Evolutionary conservation across 2,329 filamentous ascomycete species (phyloP).

Genomic region (Colletotrichum incanum): DNA sequence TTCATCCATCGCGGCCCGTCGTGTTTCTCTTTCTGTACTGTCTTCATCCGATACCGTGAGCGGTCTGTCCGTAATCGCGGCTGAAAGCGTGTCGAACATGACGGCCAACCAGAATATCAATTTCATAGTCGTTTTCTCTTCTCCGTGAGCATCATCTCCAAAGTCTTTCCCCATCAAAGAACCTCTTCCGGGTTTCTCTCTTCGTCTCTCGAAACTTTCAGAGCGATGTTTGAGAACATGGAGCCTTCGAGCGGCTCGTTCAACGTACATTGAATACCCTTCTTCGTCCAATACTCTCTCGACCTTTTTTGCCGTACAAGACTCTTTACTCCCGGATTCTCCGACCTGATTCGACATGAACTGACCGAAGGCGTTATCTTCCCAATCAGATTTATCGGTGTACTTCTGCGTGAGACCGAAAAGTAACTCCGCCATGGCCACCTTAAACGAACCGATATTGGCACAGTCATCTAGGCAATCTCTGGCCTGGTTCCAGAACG

Average conservation of each 20-base stretch:
- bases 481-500: slow-evolving; percentile 58
- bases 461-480: slow-evolving; percentile 54
- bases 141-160: not conserved
- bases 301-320: slow-evolving; percentile 20
- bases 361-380: not conserved
- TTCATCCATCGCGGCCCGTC: slow-evolving; percentile 14
- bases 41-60: slow-evolving; percentile 58
- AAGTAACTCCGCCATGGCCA: slow-evolving; percentile 57
- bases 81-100: slow-evolving; percentile 72
- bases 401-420: slow-evolving; percentile 55
- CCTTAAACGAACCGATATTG: slow-evolving; percentile 55
- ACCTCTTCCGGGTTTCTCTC: rapidly evolving
- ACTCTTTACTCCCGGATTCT: not conserved
- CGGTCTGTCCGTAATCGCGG: slow-evolving; percentile 63
- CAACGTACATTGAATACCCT: slow-evolving; percentile 54
- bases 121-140: slow-evolving; percentile 62
- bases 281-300: slow-evolving; percentile 45
- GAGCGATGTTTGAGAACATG: slow-evolving; percentile 55
- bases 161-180: not conserved
- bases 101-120: slow-evolving; percentile 72
- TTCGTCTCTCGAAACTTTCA: slow-evolving; percentile 43
- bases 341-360: not conserved
- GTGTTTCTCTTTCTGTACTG: slow-evolving; percentile 49
- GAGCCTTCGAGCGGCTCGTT: slow-evolving; percentile 57
- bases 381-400: slow-evolving; percentile 41